A percentile compares a stretch with the other conserved stretches of the same genome.
phyloP scores from a whole-genome alignment of 1,139 yeast genomes.

The Casaregolazyma suthepensis region DNA sequence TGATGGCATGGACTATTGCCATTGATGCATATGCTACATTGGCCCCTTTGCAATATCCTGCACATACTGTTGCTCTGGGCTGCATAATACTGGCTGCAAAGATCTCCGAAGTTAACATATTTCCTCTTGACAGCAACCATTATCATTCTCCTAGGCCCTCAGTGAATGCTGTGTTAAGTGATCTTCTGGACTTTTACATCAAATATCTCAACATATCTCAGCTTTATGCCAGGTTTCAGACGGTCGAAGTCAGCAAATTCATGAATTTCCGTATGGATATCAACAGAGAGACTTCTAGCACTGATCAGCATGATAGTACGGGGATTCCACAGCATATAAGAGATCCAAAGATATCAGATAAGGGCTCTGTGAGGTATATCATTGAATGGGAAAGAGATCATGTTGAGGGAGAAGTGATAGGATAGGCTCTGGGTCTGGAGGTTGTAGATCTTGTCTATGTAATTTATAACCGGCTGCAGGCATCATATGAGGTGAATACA shows the following conservation, averaged over 20 bases:
- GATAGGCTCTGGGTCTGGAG: slow-evolving; percentile 3
- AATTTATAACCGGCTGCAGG: not conserved
- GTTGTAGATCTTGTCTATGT: not conserved
- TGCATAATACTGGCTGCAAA: slow-evolving; percentile 48
- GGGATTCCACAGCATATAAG: slow-evolving; percentile 16
- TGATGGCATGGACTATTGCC: slow-evolving; percentile 65
- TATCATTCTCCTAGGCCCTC: slow-evolving; percentile 30
- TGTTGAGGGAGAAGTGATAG: slow-evolving; percentile 18
- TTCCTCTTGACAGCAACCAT: slow-evolving; percentile 23
- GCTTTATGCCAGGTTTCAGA: slow-evolving; percentile 11
- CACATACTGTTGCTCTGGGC: slow-evolving; percentile 75
- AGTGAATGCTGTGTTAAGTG: slow-evolving; percentile 55
- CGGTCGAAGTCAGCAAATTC: slow-evolving; percentile 16
- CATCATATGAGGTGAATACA: not conserved
- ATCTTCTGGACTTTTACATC: slow-evolving; percentile 49
- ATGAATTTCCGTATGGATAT: slow-evolving; percentile 22
- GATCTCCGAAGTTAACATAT: slow-evolving; percentile 25
- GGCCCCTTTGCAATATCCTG: slow-evolving; percentile 63
- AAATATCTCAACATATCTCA: slow-evolving; percentile 19
- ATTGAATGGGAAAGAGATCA: slow-evolving; percentile 27
- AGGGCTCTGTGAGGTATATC: slow-evolving; percentile 30
- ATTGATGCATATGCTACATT: slow-evolving; percentile 74
- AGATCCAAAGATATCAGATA: slow-evolving; percentile 23
- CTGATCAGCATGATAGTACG: slow-evolving; percentile 3
- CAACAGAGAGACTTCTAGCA: slow-evolving; percentile 15